Conservation (phyloP, 2,329 filamentous ascomycete genomes). For the Ceratocystis diversiconidia region DNA sequence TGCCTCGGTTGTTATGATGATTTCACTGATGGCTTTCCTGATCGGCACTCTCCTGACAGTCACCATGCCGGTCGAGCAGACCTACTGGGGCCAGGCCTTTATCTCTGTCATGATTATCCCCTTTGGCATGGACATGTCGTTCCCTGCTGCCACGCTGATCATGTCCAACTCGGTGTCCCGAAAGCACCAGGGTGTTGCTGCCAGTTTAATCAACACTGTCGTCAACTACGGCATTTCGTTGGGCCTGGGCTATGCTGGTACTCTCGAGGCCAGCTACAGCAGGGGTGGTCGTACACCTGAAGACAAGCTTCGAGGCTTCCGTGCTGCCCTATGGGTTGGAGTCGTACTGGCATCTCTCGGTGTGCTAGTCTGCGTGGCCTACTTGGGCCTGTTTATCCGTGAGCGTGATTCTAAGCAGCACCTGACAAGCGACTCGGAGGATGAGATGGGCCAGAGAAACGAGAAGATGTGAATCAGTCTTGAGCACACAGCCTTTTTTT, state of each 20-base stretch:
- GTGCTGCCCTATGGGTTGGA: slow-evolving; percentile 30
- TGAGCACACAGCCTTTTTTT: too few species aligned
- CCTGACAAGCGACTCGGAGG: slow-evolving; percentile 9
- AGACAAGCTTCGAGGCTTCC: slow-evolving; percentile 25
- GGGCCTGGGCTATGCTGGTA: slow-evolving; percentile 51
- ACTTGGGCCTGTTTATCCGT: slow-evolving; percentile 14
- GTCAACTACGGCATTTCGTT: slow-evolving; percentile 57
- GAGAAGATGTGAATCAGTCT: slow-evolving; percentile 10
- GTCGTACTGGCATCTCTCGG: slow-evolving; percentile 29
- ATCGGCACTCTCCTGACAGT: slow-evolving; percentile 31
- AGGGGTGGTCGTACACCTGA: slow-evolving; percentile 23
- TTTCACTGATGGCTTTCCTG: slow-evolving; percentile 32
- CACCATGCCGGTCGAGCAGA: slow-evolving; percentile 38
- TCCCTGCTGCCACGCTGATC: slow-evolving; percentile 47
- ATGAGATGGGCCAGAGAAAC: background rate
- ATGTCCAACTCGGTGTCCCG: slow-evolving; percentile 38
- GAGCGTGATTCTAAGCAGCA: slow-evolving; percentile 3
- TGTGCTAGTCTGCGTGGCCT: slow-evolving; percentile 22
- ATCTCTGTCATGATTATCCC: slow-evolving; percentile 43
- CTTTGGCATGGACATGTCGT: slow-evolving; percentile 53
- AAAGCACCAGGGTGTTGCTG: slow-evolving; percentile 34
- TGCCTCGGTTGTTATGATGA: slow-evolving; percentile 31
- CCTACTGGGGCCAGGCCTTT: slow-evolving; percentile 52
- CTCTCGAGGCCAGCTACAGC: slow-evolving; percentile 35
- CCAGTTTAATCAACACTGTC: slow-evolving; percentile 45